Evolutionary conservation across 2,329 filamentous ascomycete genomes (phyloP), one percentile per base, ranked within the genome.

Genomic region (Coniella vitis): DNA sequence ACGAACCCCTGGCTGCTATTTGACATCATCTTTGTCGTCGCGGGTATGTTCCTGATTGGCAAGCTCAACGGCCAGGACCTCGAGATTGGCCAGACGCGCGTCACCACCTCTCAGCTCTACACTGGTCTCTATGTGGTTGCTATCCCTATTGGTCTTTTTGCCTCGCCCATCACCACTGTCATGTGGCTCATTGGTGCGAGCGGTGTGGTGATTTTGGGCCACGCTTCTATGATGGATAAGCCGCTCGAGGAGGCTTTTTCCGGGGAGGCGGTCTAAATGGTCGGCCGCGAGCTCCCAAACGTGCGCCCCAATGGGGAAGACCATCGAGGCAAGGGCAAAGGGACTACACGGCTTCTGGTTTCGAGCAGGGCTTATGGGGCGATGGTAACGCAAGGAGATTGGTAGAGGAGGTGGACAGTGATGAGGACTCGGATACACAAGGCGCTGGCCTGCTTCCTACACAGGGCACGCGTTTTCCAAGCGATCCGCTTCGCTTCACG

Each of bases 161-260:
- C 91, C 51, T 91, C 87, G 56, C 89, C 89, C 53, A 83, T 97
- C 67, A 69, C 78, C 61, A 94, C 90, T 45, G 78, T 90, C 60
- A 82, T 97, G 61, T 97, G 93, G 93, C 79, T 98, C 65, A 89
- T 97, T 64, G 93, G 93, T 66, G 93, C 93, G 61, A 91, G 87
- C 60, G 90, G 89, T 67, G 89, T 96, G 66, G 87, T 84, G 66
- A 94, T 97, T 59, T 75, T 97, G 58, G 93, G 93, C 70, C 93
- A 98, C 73, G 93, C 93, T 60, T 79, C 90, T 56, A 82, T 97
- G 66, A 84, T 97, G 86, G 91, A 97, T 69, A 96, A 95, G 81
- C 91, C 91, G 52, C 95, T 97, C 76, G 93, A 97, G 84, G 91
- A 94, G 90, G 90, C 90, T 96, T 98, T 98, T 96, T 96, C 91